Conservation (phyloP, 2,329 filamentous ascomycete species). For the Botrytis pseudocinerea region DNA sequence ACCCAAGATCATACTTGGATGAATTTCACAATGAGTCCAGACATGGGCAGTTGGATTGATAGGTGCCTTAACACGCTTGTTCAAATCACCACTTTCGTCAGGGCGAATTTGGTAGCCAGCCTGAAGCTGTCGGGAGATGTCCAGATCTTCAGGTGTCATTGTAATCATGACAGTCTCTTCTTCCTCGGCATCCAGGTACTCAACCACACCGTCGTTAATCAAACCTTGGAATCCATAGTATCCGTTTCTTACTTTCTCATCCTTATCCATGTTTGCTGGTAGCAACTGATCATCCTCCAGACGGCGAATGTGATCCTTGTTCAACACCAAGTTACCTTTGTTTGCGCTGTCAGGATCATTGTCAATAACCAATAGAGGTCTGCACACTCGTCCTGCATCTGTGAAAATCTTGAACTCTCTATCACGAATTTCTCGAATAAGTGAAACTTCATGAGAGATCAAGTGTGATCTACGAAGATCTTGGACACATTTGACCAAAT, state of each 20-base stretch:
- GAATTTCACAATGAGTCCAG: conserved; percentile 98
- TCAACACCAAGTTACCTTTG: conserved; percentile 76
- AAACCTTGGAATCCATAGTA: conserved; percentile 89
- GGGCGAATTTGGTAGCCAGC: conserved; percentile 60
- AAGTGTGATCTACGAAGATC: conserved; percentile 77
- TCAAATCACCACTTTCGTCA: conserved; percentile 70
- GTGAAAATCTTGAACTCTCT: conserved; percentile 99
- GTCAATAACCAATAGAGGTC: conserved; percentile 90
- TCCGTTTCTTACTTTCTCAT: conserved; percentile 55
- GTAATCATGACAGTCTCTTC: conserved; percentile 99
- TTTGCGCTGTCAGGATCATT: conserved; percentile 75
- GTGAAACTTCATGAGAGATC: conserved; percentile 87
- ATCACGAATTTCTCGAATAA: conserved; percentile 94
- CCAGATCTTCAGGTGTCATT: conserved; percentile 96
- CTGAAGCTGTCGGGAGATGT: conserved; percentile 71
- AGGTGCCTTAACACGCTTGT: conserved; percentile 83
- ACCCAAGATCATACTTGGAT: conserved; percentile 97
- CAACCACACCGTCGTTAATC: conserved; percentile 80
- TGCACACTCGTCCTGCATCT: conserved; percentile 91
- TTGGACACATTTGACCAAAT: conserved; percentile 77
- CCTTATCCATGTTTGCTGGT: conserved; percentile 58
- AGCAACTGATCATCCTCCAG: conserved; percentile 73
- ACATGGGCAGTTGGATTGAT: conserved; percentile 85
- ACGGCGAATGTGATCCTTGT: conserved; percentile 76
- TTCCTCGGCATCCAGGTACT: conserved; percentile 97